These are phyloP conservation scores for Incumbomyces lentus DNA, from an alignment of 2,329 filamentous ascomycete species.

Conservation along the genomic window DNA sequence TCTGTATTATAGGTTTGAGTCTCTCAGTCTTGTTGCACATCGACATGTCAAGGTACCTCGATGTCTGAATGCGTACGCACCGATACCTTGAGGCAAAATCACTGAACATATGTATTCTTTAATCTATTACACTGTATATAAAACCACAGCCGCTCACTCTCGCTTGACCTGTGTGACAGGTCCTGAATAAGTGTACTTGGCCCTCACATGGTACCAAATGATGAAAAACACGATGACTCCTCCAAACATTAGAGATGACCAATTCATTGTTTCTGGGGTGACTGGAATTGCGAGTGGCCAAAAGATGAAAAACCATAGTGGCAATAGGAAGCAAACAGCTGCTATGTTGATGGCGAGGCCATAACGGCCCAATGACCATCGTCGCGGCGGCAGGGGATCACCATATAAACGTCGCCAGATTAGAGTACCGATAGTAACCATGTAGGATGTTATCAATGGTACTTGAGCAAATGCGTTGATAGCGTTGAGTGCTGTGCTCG, in stretches of 20 bases:
- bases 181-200: conserved; percentile 31
- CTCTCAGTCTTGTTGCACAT: too few relatives aligned
- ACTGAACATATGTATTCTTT: not conserved
- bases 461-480: conserved; percentile 29
- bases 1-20: too few relatives aligned
- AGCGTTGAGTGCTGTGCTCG: conserved; percentile 31
- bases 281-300: conserved; percentile 26
- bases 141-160: conserved; percentile 7
- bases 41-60: too few relatives aligned
- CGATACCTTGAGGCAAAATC: too few relatives aligned
- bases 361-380: conserved; percentile 14
- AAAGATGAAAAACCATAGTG: conserved; percentile 30
- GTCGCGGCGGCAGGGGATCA: not conserved
- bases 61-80: too few relatives aligned
- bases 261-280: conserved; percentile 29
- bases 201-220: conserved; percentile 32
- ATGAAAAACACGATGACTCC: conserved; percentile 33
- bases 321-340: conserved; percentile 25
- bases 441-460: conserved; percentile 31
- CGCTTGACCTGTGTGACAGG: conserved; percentile 29
- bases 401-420: not conserved
- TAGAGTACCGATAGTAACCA: conserved; percentile 23
- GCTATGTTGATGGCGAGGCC: conserved; percentile 27
- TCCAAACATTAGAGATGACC: conserved; percentile 33
- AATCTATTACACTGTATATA: not conserved